Base-by-base conservation (phyloP, 192 early-diverging fungal genomes). In the Geranomyces michiganensis region DNA sequence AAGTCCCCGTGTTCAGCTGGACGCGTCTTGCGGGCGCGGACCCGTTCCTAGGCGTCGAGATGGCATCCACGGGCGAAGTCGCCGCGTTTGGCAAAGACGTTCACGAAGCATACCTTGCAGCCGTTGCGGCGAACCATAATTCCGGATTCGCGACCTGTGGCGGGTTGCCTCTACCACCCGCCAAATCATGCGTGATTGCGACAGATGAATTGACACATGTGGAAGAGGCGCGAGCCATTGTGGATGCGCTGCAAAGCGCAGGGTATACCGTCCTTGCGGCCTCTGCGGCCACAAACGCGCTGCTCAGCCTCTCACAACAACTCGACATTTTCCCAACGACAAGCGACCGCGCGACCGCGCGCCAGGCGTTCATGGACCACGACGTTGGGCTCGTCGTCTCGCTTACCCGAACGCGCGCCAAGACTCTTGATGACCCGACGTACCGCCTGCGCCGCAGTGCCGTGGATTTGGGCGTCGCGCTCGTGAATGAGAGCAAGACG, bases 31-130 rank as follows among this genome's bases (percentile, higher is more conserved):
- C 86, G 3, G 95, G 97, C 46, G 97, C 97, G 21, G 97, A 99
- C 72, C 95, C 96, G 44, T 90, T 96, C 82, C 84, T 99, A 41
- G 94, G 94, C 63, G 97, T 99, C 60, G 97, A 99, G 81, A 99
- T 99, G 97, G 91, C 95, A 24, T 94, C 92, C 15, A 99, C 96
- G 2, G 96, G 96, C 62, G 96, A 99, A 84, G 94, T 99, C 17
- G 96, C 96, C 0, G 96, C 95, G 82, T 99, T 99, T 73, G 97
- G 97, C 26, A 82, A 83, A 31, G 90, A 96, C 66, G 90, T 96
- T 58, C 84, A 91, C 49, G 93, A 96, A 72, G 94, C 95, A 5
- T 96, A 90, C 82, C 81, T 94, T 43, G 74, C 90, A 13, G 82
- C 92, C 17, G 82, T 96, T 9, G 85, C 92, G 56, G 87, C 93